These are phyloP conservation scores for Salvia hispanica DNA, from an alignment of 257 asterid species.

Conservation along the genomic window DNA sequence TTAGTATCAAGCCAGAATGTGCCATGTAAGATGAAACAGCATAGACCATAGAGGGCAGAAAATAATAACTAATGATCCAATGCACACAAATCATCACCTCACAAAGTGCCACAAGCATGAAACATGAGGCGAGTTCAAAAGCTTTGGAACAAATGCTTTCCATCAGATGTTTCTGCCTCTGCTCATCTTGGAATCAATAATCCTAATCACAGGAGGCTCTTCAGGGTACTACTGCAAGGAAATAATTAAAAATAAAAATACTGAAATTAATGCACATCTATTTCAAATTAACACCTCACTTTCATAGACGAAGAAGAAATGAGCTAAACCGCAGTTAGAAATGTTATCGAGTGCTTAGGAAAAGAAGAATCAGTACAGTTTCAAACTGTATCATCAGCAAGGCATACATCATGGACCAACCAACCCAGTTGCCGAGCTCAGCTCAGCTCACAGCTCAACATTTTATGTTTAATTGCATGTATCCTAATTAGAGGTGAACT, in stretches of 20 bases:
- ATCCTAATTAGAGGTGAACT: neutral
- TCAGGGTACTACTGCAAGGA: slow-evolving; percentile 86
- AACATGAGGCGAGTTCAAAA: slow-evolving; percentile 65
- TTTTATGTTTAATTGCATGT: neutral
- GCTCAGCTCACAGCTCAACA: slow-evolving; percentile 21
- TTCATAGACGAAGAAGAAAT: neutral
- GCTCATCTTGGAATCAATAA: slow-evolving; percentile 76
- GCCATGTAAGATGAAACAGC: neutral
- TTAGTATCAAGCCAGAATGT: neutral
- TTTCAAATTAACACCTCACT: neutral
- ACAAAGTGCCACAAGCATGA: slow-evolving; percentile 89
- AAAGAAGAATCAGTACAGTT: slow-evolving; percentile 16
- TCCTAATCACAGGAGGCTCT: slow-evolving; percentile 63
- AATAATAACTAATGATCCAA: slow-evolving; percentile 23
- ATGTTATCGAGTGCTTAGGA: neutral
- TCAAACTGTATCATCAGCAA: neutral
- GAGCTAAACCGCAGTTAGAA: neutral
- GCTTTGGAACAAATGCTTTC: slow-evolving; percentile 59
- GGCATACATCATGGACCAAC: slow-evolving; percentile 4
- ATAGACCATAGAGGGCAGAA: neutral
- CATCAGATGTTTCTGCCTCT: slow-evolving; percentile 60
- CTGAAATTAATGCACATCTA: slow-evolving; percentile 8
- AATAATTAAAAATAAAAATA: slow-evolving; percentile 13
- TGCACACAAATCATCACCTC: slow-evolving; percentile 57
- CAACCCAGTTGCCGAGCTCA: neutral